Base-by-base conservation (phyloP, 495 filamentous ascomycete species). In the Letharia lupina region DNA sequence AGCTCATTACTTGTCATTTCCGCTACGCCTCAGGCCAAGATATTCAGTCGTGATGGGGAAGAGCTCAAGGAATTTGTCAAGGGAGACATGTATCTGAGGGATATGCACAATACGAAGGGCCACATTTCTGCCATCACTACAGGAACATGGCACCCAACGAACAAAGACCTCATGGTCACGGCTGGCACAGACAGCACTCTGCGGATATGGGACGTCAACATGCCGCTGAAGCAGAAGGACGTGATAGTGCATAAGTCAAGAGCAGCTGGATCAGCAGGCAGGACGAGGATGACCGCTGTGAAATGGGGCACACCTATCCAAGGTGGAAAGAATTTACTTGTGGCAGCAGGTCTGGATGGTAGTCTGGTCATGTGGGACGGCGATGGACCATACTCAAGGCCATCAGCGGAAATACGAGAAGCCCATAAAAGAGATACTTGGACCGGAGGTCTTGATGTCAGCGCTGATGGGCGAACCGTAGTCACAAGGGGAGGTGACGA, bases 11-110 rank as follows among this genome's bases (percentile, higher is more conserved):
- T 98, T 37, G 91, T 94, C 68, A 80, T 97, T 31, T 86, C 91
- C 4, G 93, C 93, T 1, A 87, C 90, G 11, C 84, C 92, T 3
- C 95, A 98, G 73, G 91, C 93, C 4, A 91, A 90, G 74, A 86
- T 98, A 54, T 80, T 96, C 71, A 88, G 83, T 71, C 86, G 94
- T 68, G 93, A 98, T 78, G 94, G 94, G 11, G 91, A 92, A 48
- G 81, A 87, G 13, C 64, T 92, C 16, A 86, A 87, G 3, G 91
- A 97, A 74, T 96, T 96, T 68, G 86, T 89, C 63, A 98, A 98
- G 77, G 94, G 94, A 31, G 94, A 98, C 72, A 96, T 96, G 93
- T 98, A 98, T 73, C 77, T 98, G 64, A 84, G 94, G 48, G 95
- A 98, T 72, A 91, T 96, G 84, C 82, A 97, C 74, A 91, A 97